Conservation (phyloP, 139 green algal species). For the Pseudopediastrum boryanum region DNA sequence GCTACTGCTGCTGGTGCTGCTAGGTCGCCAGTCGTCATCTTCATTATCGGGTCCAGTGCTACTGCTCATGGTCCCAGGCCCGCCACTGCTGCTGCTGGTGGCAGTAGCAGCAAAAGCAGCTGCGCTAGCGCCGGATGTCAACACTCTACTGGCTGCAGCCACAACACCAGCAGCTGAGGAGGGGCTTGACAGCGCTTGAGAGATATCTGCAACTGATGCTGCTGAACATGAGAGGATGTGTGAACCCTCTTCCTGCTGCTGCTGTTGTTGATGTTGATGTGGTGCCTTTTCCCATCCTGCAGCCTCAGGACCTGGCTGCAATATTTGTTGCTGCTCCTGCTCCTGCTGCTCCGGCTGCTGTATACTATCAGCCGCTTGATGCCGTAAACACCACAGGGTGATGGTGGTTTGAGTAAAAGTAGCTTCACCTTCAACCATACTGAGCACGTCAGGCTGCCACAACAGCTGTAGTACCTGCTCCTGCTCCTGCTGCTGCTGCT, state of each 20-base stretch:
- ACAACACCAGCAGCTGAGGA: not conserved
- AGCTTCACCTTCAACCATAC: no score
- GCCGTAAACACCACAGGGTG: no score
- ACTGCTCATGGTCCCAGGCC: not conserved
- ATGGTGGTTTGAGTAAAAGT: no score
- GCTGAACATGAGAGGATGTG: not conserved
- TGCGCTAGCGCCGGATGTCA: not conserved
- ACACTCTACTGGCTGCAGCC: not conserved
- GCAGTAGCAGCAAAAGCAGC: not conserved
- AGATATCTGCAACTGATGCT: not conserved
- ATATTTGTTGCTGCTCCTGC: slow-evolving; percentile 1
- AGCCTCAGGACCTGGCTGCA: not conserved
- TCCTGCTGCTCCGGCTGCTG: not conserved
- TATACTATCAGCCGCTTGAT: no score
- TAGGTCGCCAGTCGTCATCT: not conserved
- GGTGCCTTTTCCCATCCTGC: no score
- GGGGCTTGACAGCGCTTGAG: not conserved
- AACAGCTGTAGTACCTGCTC: not conserved
- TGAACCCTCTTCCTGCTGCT: not conserved
- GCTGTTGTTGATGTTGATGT: no score
- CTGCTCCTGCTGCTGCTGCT: slow-evolving; percentile 7
- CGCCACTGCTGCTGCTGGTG: not conserved
- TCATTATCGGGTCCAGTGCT: not conserved
- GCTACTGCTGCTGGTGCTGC: not conserved
- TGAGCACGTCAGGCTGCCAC: not conserved